A percentile compares a stretch with the other conserved stretches of the same genome.
These are phyloP conservation scores for Solanum bukasovii DNA, from an alignment of 257 asterid genomes.

Conservation along the genomic window DNA sequence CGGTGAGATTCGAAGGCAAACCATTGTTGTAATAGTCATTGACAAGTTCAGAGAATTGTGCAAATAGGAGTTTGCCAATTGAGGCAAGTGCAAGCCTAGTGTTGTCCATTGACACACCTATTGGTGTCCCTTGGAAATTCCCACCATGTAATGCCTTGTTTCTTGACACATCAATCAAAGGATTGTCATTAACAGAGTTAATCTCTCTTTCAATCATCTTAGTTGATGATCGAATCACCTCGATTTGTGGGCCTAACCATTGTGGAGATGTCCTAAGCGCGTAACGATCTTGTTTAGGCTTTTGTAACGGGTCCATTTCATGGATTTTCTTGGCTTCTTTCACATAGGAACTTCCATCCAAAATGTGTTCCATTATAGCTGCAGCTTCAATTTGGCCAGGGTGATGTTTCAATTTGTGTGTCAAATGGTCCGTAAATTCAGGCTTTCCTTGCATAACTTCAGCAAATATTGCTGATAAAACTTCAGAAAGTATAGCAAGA, in stretches of 20 bases:
- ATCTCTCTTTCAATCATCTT: conserved; percentile 19
- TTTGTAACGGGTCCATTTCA: conserved; percentile 12
- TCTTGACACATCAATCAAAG: conserved; percentile 20
- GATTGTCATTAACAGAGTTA: conserved; percentile 21
- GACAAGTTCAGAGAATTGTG: conserved; percentile 19
- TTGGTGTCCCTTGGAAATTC: conserved; percentile 24
- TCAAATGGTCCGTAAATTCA: conserved; percentile 18
- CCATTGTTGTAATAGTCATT: conserved; percentile 25
- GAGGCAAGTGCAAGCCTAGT: conserved; percentile 15
- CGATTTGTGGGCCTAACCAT: conserved; percentile 23
- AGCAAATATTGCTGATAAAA: conserved; percentile 17
- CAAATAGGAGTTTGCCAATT: conserved; percentile 16
- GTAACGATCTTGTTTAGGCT: conserved; percentile 20
- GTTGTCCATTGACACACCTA: conserved; percentile 22
- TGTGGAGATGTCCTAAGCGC: conserved; percentile 24
- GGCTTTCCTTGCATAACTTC: conserved; percentile 26
- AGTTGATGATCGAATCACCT: conserved; percentile 15
- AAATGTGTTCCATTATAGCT: conserved; percentile 23
- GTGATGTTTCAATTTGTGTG: conserved; percentile 18
- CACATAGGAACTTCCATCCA: conserved; percentile 18
- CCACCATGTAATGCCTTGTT: conserved; percentile 23
- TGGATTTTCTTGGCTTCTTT: conserved; percentile 14
- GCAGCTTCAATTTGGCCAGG: conserved; percentile 25
- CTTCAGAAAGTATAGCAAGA: conserved; percentile 14
- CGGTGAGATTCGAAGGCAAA: conserved; percentile 15